Base-by-base conservation (phyloP, 1,284 basidiomycete species). In the Ustilago loliicola region DNA sequence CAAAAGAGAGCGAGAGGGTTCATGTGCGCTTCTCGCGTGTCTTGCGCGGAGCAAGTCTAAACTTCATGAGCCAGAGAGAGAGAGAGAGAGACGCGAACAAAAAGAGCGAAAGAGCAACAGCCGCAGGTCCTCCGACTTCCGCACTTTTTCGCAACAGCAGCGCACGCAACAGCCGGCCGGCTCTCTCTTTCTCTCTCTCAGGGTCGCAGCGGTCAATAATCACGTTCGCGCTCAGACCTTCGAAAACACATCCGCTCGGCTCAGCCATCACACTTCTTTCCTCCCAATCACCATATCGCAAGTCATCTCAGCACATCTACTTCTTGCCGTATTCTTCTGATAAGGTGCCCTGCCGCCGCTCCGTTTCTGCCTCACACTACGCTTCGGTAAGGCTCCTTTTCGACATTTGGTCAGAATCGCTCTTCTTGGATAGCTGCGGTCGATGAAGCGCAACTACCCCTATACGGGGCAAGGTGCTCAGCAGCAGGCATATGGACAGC, bases 391-490 rank as follows among this genome's bases (percentile, higher is more conserved):
- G 17, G 23, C 21, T 45, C 48, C 25, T 23, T 17, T 36, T 29
- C 29, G 17, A 23, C 3, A 11, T 13, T 50, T 27, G 25, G 0
- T 15, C 29, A 23, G 29, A 13, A n/a, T 34, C 27, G 51, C 45
- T 45, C 42, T n/a, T 45, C 7, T 15, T n/a, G 21, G 52, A 9
- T 47, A 54, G 48, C 15, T 25, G 32, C 50, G 34, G 29, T 19
- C 65, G 36, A 72, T 72, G 71, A 67, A 72, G 61, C 71, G 65
- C 40, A 67, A 40, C 52, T 61, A 64, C 45, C 71, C 65, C 8
- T 67, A 72, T 53, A 47, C 52, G 8, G 65, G 51, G 30, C 55
- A 62, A 34, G 70, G 64, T 10, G 47, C 52, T 7, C 61, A 69
- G 52, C 60, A 56, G 25, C 21, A 57, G 15, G 56, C 60, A 2